phyloP scores from a whole-genome alignment of 2,329 filamentous ascomycete species.

The Neonectria magnoliae region DNA sequence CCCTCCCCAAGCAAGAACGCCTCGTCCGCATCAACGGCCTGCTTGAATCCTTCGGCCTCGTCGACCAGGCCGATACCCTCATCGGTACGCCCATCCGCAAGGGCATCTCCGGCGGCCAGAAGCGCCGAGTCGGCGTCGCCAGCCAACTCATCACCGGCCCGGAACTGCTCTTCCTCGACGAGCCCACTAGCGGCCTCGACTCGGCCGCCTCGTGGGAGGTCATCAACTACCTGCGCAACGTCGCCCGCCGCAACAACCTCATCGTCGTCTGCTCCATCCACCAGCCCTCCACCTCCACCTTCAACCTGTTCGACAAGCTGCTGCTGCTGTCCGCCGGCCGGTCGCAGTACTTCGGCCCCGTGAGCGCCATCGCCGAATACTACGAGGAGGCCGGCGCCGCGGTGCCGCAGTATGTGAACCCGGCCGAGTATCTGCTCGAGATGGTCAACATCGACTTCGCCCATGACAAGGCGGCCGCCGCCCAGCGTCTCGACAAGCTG shows the following conservation, averaged over 20 bases:
- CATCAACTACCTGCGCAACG: slow-evolving; percentile 74
- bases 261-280: slow-evolving; percentile 86
- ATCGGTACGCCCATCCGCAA: slow-evolving; percentile 86
- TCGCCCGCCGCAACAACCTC: slow-evolving; percentile 75
- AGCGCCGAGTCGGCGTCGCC: slow-evolving; percentile 81
- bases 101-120: slow-evolving; percentile 87
- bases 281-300: slow-evolving; percentile 83
- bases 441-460: slow-evolving; percentile 82
- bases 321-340: slow-evolving; percentile 76
- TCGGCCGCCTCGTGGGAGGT: slow-evolving; percentile 81
- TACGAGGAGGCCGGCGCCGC: slow-evolving; percentile 69
- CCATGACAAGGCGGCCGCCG: slow-evolving; percentile 55
- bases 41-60: slow-evolving; percentile 77
- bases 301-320: slow-evolving; percentile 82
- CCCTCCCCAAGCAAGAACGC: slow-evolving; percentile 62
- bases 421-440: slow-evolving; percentile 83
- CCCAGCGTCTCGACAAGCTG: slow-evolving; percentile 46
- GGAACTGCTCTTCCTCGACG: slow-evolving; percentile 83
- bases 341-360: slow-evolving; percentile 77
- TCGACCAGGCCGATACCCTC: slow-evolving; percentile 73
- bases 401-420: slow-evolving; percentile 77
- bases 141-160: slow-evolving; percentile 84
- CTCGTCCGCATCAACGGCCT: slow-evolving; percentile 71
- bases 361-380: slow-evolving; percentile 67
- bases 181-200: slow-evolving; percentile 86